phyloP scores from a whole-genome alignment of 805 yeast species.

The Aciculoconidium aculeatum region DNA sequence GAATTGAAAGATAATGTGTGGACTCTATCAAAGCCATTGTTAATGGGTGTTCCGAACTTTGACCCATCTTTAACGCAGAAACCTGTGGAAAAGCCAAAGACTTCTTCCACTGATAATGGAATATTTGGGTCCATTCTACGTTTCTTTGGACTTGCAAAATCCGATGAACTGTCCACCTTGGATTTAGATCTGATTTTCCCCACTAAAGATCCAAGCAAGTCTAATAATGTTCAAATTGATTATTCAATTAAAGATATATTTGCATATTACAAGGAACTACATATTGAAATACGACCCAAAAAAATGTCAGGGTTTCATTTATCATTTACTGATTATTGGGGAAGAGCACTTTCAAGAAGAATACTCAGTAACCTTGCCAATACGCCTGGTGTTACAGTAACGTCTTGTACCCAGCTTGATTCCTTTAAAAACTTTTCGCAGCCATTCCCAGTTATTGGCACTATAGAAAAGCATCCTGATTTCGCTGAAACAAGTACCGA shows the following conservation, averaged over 20 bases:
- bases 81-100: not conserved
- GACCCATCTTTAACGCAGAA: conserved; percentile 20
- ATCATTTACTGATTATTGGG: conserved; percentile 67
- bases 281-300: conserved; percentile 47
- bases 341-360: conserved; percentile 49
- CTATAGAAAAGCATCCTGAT: conserved; percentile 35
- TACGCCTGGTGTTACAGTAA: conserved; percentile 33
- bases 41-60: conserved; percentile 54
- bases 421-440: conserved; percentile 34
- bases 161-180: no score
- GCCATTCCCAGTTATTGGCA: conserved; percentile 47
- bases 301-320: conserved; percentile 47
- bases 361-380: conserved; percentile 34
- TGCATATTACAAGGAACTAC: conserved; percentile 47
- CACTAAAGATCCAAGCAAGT: no score
- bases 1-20: conserved; percentile 27
- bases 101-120: conserved; percentile 1
- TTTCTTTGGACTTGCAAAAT: conserved; percentile 1
- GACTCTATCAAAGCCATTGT: conserved; percentile 42
- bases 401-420: conserved; percentile 24
- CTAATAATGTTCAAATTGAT: no score
- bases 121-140: not conserved
- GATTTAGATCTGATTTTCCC: no score
- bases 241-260: conserved; percentile 18
- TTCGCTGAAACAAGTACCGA: conserved; percentile 19